Percentiles rank a stretch among this genome's conserved stretches.
phyloP scores from a whole-genome alignment of 2,329 filamentous ascomycete genomes.

The Aspergillus fumigatiaffinis region DNA sequence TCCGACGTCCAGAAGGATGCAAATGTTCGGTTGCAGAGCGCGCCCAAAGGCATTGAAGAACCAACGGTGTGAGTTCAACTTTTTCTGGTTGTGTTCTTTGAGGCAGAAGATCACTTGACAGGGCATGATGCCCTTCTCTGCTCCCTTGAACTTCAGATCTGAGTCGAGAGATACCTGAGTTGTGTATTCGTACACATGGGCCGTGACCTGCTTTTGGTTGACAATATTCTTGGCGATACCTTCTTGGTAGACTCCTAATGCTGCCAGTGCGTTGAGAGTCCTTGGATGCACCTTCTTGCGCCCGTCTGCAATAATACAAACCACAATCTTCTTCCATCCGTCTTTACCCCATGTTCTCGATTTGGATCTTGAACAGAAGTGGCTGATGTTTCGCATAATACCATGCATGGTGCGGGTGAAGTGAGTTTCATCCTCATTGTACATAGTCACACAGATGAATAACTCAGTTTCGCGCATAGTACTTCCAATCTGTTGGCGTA shows the following conservation, averaged over 20 bases:
- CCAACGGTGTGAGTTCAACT: conserved; percentile 97
- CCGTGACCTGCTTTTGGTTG: conserved; percentile 91
- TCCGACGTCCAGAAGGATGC: conserved; percentile 93
- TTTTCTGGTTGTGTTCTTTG: conserved; percentile 96
- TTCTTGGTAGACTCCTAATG: conserved; percentile 96
- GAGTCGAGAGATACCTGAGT: conserved; percentile 95
- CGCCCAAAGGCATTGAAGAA: conserved; percentile 98
- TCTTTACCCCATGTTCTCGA: conserved; percentile 95
- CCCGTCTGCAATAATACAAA: conserved; percentile 93
- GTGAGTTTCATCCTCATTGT: conserved; percentile 95
- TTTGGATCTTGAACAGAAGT: conserved; percentile 89
- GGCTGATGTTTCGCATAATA: conserved; percentile 95
- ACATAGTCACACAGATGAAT: conserved; percentile 98
- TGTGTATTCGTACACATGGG: conserved; percentile 98
- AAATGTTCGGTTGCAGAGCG: conserved; percentile 90
- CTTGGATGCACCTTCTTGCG: conserved; percentile 89
- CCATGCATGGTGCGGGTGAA: conserved; percentile 98
- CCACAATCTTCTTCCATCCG: conserved; percentile 98
- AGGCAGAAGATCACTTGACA: conserved; percentile 98
- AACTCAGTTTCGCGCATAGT: conserved; percentile 88
- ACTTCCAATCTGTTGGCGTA: conserved; percentile 83
- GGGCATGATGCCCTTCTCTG: conserved; percentile 96
- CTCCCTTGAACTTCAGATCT: conserved; percentile 97
- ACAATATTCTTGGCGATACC: conserved; percentile 98
- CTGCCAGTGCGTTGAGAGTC: conserved; percentile 88